Base-by-base conservation (phyloP, 176 grass and related monocot genomes). In the Leersia perrieri region DNA sequence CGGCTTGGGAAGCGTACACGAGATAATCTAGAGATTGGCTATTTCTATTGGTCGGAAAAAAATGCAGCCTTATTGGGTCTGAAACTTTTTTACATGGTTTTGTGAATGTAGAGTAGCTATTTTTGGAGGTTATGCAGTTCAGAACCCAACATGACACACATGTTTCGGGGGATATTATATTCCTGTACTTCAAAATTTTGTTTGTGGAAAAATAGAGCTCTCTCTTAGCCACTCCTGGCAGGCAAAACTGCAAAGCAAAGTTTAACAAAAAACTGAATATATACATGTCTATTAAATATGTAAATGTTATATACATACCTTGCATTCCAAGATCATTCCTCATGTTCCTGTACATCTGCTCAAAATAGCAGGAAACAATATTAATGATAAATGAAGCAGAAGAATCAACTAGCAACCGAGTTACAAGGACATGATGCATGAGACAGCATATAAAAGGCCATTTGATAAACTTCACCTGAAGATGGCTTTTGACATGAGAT, bases 331-430 rank as follows among this genome's bases (percentile, higher is more conserved):
- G 66, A 74, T 93, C 95, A 74, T 84, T 94, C 68, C 86, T 98
- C 95, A 92, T 93, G 83, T 91, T 93, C 60, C 95, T 94, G 82
- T 94, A 98, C 95, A 98, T 84, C 95, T 98, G 95, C 34, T 73
- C 66, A 55, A 26, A 80, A 75, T 20, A 68, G 63, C 23, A 84
- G 4, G 2, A 60, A 33, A 30, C 1, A 70, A 79, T 9, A 44
- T 6, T 11, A 55, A 38, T 66, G 38, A 12, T 13, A 28, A 60
- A 70, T 2, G 11, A n/a, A 70, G 14, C n/a, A 1, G 6, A 13
- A 57, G 26, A 58, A 26, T 28, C 26, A 80, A 67, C 55, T 12
- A 32, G 44, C 74, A 39, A 22, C 38, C 12, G 30, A 51, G 33
- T 69, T 7, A 55, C 41, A 16, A 40, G 15, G 26, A 20, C 47